These are phyloP conservation scores for Pleurotus djamor DNA, from an alignment of 768 basidiomycete genomes.

Conservation along the genomic window DNA sequence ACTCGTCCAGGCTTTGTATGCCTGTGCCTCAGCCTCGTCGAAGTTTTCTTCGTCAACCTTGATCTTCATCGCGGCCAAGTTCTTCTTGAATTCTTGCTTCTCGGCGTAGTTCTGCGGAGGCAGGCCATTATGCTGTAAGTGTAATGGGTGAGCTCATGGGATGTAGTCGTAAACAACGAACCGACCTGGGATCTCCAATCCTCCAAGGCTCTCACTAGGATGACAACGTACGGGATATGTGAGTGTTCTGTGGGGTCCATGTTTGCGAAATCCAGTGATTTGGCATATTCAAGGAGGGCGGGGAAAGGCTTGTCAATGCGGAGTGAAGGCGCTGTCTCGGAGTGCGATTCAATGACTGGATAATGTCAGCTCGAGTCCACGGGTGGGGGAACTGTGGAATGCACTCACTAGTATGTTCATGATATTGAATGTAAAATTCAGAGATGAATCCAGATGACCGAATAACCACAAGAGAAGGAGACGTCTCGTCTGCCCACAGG, in stretches of 20 bases:
- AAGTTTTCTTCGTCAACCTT: constrained; percentile 96
- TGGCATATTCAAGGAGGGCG: constrained; percentile 68
- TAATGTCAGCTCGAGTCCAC: not conserved
- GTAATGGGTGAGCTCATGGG: not conserved
- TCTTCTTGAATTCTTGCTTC: constrained; percentile 74
- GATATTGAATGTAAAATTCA: constrained; percentile 85
- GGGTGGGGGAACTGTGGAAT: not conserved
- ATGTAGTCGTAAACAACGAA: too few species aligned
- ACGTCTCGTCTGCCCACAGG: constrained; percentile 63
- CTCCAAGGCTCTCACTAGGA: constrained; percentile 80
- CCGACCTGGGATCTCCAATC: constrained; percentile 76
- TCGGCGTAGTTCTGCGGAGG: constrained; percentile 61
- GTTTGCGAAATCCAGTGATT: constrained; percentile 62
- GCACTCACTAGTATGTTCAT: constrained; percentile 78
- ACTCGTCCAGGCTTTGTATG: constrained; percentile 73
- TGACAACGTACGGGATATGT: constrained; percentile 88
- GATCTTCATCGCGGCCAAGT: constrained; percentile 57
- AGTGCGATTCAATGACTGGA: constrained; percentile 86
- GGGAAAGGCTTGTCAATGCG: constrained; percentile 91
- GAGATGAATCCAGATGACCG: constrained; percentile 89
- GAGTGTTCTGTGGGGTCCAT: constrained; percentile 90
- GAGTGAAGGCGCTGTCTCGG: constrained; percentile 70
- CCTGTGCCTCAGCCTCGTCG: constrained; percentile 90
- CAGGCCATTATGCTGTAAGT: constrained; percentile 60
- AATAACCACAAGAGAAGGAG: constrained; percentile 73